phyloP scores from a whole-genome alignment of 2,329 filamentous ascomycete species.

The Cladophialophora exuberans region DNA sequence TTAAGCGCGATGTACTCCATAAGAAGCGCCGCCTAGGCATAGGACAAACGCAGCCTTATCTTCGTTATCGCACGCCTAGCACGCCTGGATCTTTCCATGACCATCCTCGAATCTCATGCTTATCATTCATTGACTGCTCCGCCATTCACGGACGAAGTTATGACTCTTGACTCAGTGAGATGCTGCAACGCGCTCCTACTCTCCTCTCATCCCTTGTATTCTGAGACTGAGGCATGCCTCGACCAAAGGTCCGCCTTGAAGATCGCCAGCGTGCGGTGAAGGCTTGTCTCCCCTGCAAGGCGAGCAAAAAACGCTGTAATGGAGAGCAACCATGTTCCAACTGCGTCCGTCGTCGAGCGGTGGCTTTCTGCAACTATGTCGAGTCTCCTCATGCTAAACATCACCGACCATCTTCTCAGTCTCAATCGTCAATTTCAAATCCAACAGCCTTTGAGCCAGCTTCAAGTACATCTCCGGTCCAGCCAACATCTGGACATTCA shows the following conservation, averaged over 20 bases:
- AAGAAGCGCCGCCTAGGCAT: too few species aligned
- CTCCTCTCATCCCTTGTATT: background rate
- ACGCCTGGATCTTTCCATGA: background rate
- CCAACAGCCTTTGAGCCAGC: too few species aligned
- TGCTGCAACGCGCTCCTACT: background rate
- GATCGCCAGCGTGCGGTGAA: slow-evolving; percentile 54
- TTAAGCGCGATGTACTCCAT: background rate
- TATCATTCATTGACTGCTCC: background rate
- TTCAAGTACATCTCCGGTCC: too few species aligned
- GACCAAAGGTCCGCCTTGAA: slow-evolving; percentile 54
- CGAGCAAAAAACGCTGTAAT: slow-evolving; percentile 57
- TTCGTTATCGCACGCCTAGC: background rate
- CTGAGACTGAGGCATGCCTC: slow-evolving; percentile 48
- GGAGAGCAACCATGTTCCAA: slow-evolving; percentile 54
- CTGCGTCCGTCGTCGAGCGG: slow-evolving; percentile 50
- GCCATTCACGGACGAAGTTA: background rate
- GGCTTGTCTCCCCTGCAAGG: slow-evolving; percentile 54
- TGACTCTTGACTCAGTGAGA: slow-evolving; percentile 1
- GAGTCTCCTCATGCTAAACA: slow-evolving; percentile 11
- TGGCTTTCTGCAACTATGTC: slow-evolving; percentile 41
- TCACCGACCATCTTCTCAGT: background rate
- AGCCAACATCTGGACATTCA: too few species aligned
- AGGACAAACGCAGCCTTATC: slow-evolving; percentile 1
- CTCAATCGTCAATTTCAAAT: background rate
- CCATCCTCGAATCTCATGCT: background rate